These are phyloP conservation scores for Phaseolus coccineus DNA, from an alignment of 331 rosid genomes.

Conservation along the genomic window DNA sequence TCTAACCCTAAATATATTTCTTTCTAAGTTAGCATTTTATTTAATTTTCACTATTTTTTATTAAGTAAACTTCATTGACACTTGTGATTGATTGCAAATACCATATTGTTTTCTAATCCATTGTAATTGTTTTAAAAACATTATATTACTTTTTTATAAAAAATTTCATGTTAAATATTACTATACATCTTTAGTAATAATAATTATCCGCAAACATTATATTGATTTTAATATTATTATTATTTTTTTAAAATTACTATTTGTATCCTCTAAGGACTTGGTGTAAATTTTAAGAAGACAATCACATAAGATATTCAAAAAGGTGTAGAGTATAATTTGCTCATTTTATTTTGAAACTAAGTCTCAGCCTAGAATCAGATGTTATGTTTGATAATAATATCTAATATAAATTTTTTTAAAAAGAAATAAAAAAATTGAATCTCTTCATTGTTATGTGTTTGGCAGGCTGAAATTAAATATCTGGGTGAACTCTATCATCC, in stretches of 20 bases:
- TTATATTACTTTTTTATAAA: too few species aligned
- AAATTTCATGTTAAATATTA: too few species aligned
- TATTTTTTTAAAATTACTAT: not conserved
- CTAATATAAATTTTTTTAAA: too few species aligned
- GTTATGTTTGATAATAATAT: too few species aligned
- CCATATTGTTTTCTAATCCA: not conserved
- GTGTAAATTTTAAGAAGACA: not conserved
- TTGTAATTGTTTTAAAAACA: not conserved
- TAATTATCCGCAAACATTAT: not conserved
- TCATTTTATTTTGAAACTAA: too few species aligned
- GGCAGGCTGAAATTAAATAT: conserved; percentile 79
- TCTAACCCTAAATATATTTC: not conserved
- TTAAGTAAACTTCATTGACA: not conserved
- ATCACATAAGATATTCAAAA: not conserved
- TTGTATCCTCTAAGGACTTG: not conserved
- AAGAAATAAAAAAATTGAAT: not conserved
- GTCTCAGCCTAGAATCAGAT: too few species aligned
- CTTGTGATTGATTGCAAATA: not conserved
- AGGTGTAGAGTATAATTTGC: too few species aligned
- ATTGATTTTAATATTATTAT: not conserved
- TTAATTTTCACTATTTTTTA: not conserved
- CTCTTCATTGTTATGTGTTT: conserved; percentile 30
- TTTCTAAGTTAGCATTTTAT: not conserved
- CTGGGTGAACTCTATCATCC: conserved; percentile 75
- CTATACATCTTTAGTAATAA: too few species aligned